Conservation (phyloP, 2,329 filamentous ascomycete genomes). For the Fusarium avenaceum region DNA sequence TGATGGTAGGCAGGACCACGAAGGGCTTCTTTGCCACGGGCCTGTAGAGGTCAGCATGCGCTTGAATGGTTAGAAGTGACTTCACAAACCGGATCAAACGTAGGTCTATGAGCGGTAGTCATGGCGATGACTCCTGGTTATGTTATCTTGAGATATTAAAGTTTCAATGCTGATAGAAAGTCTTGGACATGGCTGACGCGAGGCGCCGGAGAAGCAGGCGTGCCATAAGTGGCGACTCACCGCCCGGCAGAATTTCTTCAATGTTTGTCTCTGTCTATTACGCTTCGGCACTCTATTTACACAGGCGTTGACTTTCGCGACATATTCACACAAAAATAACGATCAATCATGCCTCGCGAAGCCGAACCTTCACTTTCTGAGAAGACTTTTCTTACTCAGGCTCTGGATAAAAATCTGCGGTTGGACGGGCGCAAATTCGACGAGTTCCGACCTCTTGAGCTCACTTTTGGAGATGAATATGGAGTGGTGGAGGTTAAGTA, state of each 20-base stretch:
- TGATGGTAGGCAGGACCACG: constrained; percentile 96
- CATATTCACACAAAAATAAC: constrained; percentile 24
- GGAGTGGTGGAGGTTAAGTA: constrained; percentile 88
- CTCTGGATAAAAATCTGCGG: constrained; percentile 83
- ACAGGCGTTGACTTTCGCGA: constrained; percentile 15
- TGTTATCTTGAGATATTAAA: constrained; percentile 5
- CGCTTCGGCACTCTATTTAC: constrained; percentile 12
- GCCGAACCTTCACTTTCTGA: constrained; percentile 90
- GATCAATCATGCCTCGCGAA: constrained; percentile 85
- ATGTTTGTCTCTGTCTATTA: constrained; percentile 35
- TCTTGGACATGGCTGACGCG: constrained; percentile 7
- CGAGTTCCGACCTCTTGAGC: constrained; percentile 80
- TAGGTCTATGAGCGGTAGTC: constrained; percentile 84
- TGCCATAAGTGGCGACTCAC: constrained; percentile 50
- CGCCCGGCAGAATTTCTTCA: constrained; percentile 65
- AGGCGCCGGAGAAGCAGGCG: constrained; percentile 22
- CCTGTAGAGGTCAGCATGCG: constrained; percentile 64
- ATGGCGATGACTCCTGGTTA: constrained; percentile 55
- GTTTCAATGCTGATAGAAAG: constrained; percentile 9
- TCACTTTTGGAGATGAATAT: constrained; percentile 91
- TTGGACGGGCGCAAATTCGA: constrained; percentile 87
- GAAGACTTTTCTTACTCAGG: constrained; percentile 85
- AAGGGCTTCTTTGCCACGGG: constrained; percentile 93
- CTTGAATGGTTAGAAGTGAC: constrained; percentile 1
- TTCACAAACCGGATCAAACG: constrained; percentile 86